Percentiles rank a stretch among this genome's conserved stretches.
Conservation (phyloP, 2,329 filamentous ascomycete genomes). For the Ophiobolus disseminans region DNA sequence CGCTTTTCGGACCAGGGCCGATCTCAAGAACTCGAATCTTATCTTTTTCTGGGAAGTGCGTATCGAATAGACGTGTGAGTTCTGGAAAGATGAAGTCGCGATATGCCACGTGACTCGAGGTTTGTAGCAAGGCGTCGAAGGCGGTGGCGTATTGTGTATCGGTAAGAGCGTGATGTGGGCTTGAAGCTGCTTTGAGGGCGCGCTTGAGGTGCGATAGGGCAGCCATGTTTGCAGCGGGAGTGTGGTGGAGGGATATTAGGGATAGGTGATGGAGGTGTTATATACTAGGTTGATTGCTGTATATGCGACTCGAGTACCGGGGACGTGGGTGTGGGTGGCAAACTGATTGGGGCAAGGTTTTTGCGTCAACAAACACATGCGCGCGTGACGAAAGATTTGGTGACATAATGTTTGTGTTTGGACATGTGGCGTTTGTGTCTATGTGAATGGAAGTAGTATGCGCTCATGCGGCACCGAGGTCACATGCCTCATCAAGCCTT, state of each 20-base stretch:
- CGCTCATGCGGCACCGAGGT: too few relatives aligned
- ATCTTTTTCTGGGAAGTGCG: slow-evolving; percentile 52
- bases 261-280: too few relatives aligned
- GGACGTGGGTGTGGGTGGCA: too few relatives aligned
- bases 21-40: slow-evolving; percentile 65
- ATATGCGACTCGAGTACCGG: too few relatives aligned
- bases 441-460: too few relatives aligned
- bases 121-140: slow-evolving; percentile 54
- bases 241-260: too few relatives aligned
- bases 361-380: too few relatives aligned
- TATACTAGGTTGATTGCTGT: too few relatives aligned
- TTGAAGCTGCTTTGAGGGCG: slow-evolving; percentile 44
- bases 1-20: slow-evolving; percentile 63
- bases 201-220: slow-evolving; percentile 55
- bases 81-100: slow-evolving; percentile 25
- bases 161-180: slow-evolving; percentile 49
- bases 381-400: too few relatives aligned
- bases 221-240: slow-evolving; percentile 52
- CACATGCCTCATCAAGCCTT: slow-evolving; percentile 50
- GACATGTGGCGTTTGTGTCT: too few relatives aligned
- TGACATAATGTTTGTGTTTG: too few relatives aligned
- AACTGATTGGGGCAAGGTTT: too few relatives aligned
- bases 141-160: slow-evolving; percentile 59
- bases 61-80: background rate
- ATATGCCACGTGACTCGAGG: slow-evolving; percentile 52